These are phyloP conservation scores for Draba incana DNA, from an alignment of 345 rosid genomes.

Conservation along the genomic window DNA sequence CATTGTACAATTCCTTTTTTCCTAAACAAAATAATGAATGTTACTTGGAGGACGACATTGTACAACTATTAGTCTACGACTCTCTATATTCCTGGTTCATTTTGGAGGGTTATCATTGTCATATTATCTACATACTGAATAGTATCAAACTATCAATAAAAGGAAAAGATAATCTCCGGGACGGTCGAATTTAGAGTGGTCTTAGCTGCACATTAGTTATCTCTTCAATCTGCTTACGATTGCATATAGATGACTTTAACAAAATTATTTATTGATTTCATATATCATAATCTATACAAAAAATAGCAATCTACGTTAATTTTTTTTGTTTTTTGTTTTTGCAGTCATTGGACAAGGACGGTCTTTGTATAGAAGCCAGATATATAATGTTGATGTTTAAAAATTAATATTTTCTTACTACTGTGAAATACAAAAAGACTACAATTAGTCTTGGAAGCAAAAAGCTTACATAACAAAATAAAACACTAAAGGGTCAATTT, in stretches of 20 bases:
- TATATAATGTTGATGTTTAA: too few relatives aligned
- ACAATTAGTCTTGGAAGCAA: not conserved
- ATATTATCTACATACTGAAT: not conserved
- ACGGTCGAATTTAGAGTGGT: conserved; percentile 32
- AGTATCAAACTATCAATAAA: conserved; percentile 9
- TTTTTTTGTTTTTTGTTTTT: too few relatives aligned
- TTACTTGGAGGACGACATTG: not conserved
- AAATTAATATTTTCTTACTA: not conserved
- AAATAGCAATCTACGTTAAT: not conserved
- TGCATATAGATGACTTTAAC: conserved; percentile 15
- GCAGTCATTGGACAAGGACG: not conserved
- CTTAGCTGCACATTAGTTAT: conserved; percentile 41
- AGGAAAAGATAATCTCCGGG: conserved; percentile 15
- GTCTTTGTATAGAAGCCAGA: too few relatives aligned
- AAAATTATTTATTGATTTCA: not conserved
- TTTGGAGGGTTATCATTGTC: conserved; percentile 21
- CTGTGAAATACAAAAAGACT: not conserved
- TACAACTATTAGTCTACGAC: not conserved
- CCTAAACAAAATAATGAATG: too few relatives aligned
- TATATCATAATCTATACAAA: not conserved
- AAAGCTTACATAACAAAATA: not conserved
- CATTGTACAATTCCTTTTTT: not conserved
- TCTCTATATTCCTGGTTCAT: not conserved
- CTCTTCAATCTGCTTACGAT: conserved; percentile 42
- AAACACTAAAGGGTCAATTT: too few relatives aligned